A percentile compares a stretch with the other conserved stretches of the same genome.
These are phyloP conservation scores for Mycena chlorophos DNA, from an alignment of 768 basidiomycete genomes.

Conservation along the genomic window DNA sequence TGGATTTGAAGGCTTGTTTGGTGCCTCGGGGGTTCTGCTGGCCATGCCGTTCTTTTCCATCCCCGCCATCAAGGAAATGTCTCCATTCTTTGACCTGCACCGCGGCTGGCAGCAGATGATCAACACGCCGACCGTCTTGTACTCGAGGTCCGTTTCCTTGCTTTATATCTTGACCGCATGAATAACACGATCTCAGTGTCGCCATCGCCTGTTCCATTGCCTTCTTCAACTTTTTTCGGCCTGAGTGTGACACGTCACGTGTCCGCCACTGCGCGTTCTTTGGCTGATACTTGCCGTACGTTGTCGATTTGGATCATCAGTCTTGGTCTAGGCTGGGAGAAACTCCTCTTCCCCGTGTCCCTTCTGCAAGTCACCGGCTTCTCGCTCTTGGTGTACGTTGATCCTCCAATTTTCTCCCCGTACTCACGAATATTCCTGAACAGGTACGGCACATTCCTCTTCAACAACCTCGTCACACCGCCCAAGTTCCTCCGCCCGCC, in stretches of 20 bases:
- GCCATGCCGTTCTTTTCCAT: conserved; percentile 81
- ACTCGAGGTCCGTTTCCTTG: no score
- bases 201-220: conserved; percentile 78
- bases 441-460: conserved; percentile 92
- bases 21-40: conserved; percentile 73
- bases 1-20: conserved; percentile 93
- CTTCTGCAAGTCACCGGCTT: conserved; percentile 85
- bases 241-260: conserved; percentile 91
- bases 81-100: conserved; percentile 83
- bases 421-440: no score
- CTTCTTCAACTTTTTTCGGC: conserved; percentile 84
- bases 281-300: conserved; percentile 95
- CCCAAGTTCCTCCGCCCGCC: conserved; percentile 60
- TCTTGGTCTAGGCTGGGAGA: conserved; percentile 88
- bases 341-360: conserved; percentile 76
- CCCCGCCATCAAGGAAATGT: conserved; percentile 58
- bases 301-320: conserved; percentile 95
- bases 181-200: no score
- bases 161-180: no score
- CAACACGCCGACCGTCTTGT: conserved; percentile 68
- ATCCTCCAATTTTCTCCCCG: no score
- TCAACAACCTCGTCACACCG: conserved; percentile 75
- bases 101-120: conserved; percentile 91
- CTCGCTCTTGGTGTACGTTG: conserved; percentile 80
- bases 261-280: conserved; percentile 86